Evolutionary conservation across 2,329 filamentous ascomycete species (phyloP), one percentile per base, ranked within the genome.

Genomic region (Nothophoma quercina): DNA sequence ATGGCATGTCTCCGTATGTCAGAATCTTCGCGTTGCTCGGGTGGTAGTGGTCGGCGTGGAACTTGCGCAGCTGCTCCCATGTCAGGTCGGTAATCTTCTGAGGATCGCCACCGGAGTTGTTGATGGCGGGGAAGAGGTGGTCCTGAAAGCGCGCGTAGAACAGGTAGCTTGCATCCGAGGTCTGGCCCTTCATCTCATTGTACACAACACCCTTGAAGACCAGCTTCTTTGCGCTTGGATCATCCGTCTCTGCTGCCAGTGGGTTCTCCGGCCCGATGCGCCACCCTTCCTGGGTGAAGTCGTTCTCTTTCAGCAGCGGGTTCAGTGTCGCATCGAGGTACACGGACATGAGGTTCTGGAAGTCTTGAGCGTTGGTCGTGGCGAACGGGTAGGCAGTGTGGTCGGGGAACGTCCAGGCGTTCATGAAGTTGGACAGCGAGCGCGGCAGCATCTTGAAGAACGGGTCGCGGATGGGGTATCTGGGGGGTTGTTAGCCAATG

Each of bases 401-500:
- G 69, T 98, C 93, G 18, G 92, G 89, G 21, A 93, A 92, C 33
- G 95, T 99, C 72, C 98, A 96, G 56, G 95, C 95, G 75, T 99
- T 99, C 95, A 99, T 99, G 72, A 97, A 99, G 77, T 98, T 99
- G 60, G 95, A 97, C n/a, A 99, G 83, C 5, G 95, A 97, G 64
- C 95, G 87, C 18, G 95, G 95, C 21, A 99, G 84, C 95, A 99
- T 99, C 83, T 98, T 99, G 82, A 99, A 99, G 81, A 99, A 99
- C 0, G 95, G 95, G 70, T 99, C 95, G 57, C 95, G 91, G 52
- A 99, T 93, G n/a, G 95, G 95, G 72, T 93, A 96, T 74, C 90
- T 93, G 70, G 43, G 51, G n/a, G 36, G 16, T 1, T 12, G 56
- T 68, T 38, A 65, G 61, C 33, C 3, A 19, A 9, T 13, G n/a